Percentiles rank a stretch among this genome's conserved stretches.
Evolutionary conservation across 352 stramenopile species (phyloP).

Genomic region (Phytophthora meadii): DNA sequence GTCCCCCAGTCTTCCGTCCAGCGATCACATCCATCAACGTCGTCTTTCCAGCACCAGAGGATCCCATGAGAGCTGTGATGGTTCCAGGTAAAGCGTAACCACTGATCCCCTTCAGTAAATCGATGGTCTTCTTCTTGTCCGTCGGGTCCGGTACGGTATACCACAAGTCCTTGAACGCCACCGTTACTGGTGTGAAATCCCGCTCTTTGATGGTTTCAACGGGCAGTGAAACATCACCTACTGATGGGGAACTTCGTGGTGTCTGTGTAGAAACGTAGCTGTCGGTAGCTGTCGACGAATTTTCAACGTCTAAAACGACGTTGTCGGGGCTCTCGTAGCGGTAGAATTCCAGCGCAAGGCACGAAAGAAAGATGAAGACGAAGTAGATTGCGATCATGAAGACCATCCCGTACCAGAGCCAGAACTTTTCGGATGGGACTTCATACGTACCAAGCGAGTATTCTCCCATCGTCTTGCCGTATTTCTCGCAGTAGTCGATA

Average conservation of each 20-base stretch:
- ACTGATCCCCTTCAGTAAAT: slow-evolving; percentile 63
- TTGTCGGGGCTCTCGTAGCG: slow-evolving; percentile 19
- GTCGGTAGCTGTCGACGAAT: not conserved
- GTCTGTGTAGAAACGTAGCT: slow-evolving; percentile 5
- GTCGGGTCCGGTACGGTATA: slow-evolving; percentile 16
- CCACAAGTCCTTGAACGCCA: slow-evolving; percentile 29
- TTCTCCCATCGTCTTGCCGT: slow-evolving; percentile 28
- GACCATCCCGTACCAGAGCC: slow-evolving; percentile 30
- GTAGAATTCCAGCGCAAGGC: slow-evolving; percentile 8
- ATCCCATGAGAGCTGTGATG: slow-evolving; percentile 77
- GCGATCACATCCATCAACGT: slow-evolving; percentile 96
- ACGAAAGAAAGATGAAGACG: slow-evolving; percentile 15
- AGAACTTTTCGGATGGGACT: slow-evolving; percentile 32
- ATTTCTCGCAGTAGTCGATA: slow-evolving; percentile 34
- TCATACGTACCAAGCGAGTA: slow-evolving; percentile 33
- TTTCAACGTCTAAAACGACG: slow-evolving; percentile 5
- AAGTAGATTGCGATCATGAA: slow-evolving; percentile 31
- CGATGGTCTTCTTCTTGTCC: slow-evolving; percentile 20
- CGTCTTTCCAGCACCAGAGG: slow-evolving; percentile 90
- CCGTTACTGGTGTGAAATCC: not conserved
- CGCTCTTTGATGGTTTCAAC: not conserved
- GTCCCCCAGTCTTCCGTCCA: slow-evolving; percentile 90
- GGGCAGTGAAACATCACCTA: too few species aligned
- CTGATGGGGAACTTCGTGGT: not conserved
- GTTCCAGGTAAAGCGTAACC: slow-evolving; percentile 55